Percentiles rank a stretch among this genome's conserved stretches.
Conservation (phyloP, 371 early-diverging fungal genomes). For the Globomyces sp. region DNA sequence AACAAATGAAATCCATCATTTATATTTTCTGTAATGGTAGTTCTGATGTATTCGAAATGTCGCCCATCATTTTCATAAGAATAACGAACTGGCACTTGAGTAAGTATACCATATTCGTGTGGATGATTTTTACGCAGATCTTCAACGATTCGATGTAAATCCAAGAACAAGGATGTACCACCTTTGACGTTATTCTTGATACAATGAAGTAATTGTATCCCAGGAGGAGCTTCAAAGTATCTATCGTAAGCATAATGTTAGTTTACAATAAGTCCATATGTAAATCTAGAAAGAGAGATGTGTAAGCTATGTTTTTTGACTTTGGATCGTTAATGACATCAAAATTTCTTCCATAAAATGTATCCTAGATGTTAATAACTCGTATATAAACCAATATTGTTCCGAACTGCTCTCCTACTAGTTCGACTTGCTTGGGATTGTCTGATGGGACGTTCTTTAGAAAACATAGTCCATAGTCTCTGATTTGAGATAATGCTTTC, state of each 20-base stretch:
- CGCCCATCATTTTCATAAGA: conserved; percentile 81
- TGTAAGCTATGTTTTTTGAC: conserved; percentile 88
- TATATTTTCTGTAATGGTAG: conserved; percentile 60
- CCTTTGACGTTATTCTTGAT: conserved; percentile 76
- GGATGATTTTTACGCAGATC: conserved; percentile 57
- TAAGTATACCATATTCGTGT: conserved; percentile 60
- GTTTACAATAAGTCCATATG: conserved; percentile 88
- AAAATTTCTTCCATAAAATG: conserved; percentile 83
- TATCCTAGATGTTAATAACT: conserved; percentile 43
- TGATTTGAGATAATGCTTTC: conserved; percentile 57
- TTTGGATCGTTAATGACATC: conserved; percentile 77
- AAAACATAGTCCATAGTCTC: conserved; percentile 72
- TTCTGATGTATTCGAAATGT: conserved; percentile 64
- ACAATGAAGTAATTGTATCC: conserved; percentile 79
- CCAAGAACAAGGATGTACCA: conserved; percentile 78
- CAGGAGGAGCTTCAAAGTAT: conserved; percentile 81
- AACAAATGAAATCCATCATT: conserved; percentile 56
- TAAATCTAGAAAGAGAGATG: conserved; percentile 74
- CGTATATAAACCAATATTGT: conserved; percentile 36
- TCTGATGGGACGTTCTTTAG: conserved; percentile 65
- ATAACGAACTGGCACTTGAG: conserved; percentile 68
- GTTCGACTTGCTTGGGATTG: conserved; percentile 50
- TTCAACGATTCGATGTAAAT: conserved; percentile 69
- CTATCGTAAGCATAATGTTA: conserved; percentile 40
- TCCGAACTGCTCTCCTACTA: conserved; percentile 72